Evolutionary conservation across 169 alveolate genomes (phyloP).

Genomic region (Ichthyophthirius multifiliis): DNA sequence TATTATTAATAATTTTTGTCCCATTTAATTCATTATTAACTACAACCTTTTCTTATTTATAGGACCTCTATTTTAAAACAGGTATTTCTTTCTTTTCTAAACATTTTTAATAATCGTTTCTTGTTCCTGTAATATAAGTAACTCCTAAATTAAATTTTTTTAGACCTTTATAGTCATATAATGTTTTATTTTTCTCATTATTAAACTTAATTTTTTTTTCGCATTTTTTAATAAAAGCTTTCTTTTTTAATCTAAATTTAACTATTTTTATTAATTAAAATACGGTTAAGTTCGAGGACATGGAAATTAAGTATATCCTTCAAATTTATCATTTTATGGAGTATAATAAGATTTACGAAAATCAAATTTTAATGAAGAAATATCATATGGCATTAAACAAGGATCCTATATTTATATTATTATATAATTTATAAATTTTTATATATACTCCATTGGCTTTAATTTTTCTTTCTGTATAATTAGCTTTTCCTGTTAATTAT

Average conservation of each 20-base stretch:
- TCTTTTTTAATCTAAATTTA: neutral
- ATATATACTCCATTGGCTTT: neutral
- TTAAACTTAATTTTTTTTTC: neutral
- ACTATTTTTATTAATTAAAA: neutral
- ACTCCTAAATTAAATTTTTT: neutral
- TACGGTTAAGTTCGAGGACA: neutral
- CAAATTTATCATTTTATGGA: conserved; percentile 3
- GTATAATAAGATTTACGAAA: neutral
- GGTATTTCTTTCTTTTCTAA: too few relatives aligned
- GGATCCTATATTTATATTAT: neutral
- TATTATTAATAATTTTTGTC: too few relatives aligned
- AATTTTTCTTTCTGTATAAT: conserved; percentile 10
- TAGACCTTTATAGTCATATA: neutral
- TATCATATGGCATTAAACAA: neutral
- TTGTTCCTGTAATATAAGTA: too few relatives aligned
- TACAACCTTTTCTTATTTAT: too few relatives aligned
- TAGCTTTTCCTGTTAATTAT: conserved; percentile 17
- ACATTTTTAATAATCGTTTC: too few relatives aligned
- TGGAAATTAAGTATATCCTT: neutral
- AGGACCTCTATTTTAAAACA: too few relatives aligned
- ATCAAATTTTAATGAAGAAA: neutral
- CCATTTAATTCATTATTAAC: too few relatives aligned
- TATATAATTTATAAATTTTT: neutral
- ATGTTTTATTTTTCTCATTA: neutral
- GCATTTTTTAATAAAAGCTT: neutral